Evolutionary conservation across 305 asterid species (phyloP), one percentile per base, ranked within the genome.

Genomic region (Euphrasia arctica): DNA sequence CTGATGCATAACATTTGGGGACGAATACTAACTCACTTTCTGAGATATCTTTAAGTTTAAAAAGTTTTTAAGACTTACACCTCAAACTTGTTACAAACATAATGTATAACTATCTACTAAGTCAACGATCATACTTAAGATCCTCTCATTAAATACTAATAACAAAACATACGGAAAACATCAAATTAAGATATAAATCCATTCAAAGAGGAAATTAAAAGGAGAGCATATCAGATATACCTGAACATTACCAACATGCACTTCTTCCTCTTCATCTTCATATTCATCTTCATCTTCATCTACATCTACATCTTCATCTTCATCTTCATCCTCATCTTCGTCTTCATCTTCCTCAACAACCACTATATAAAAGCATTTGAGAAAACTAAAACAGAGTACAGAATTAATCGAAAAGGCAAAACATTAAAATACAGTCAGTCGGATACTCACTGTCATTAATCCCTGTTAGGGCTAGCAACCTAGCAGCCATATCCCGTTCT

Each of bases 401-500:
- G 9, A 39, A 39, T 39, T 39, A 39, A 7, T 11, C 13, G 58
- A 39, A 13, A 39, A 43, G 18, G 67, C 41, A 62, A 64, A 52
- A 49, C 22, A 63, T 25, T 51, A 25, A 47, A 71, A 54, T 62
- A 31, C 13, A 67, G 51, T 31, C 42, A 51, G 61, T 50, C n/a
- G 34, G 58, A 63, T 28, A 57, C 83, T 62, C 66, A 86, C 96
- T 77, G 64, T 78, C 91, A 75, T 66, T 80, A 66, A 93, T 76
- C 74, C 97, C 95, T 48, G 97, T 84, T 55, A 93, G 75, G 62
- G 96, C 89, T 68, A 90, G 69, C 87, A 93, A 72, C 70, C 97
- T 84, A 62, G 95, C 84, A 2, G 95, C 95, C 96, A 93, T 80
- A 58, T 84, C 95, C 75, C 84, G 84, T 60, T 90, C 97, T 76